Base-by-base conservation (phyloP, 2,329 filamentous ascomycete species). In the Ophiosphaerella herpotricha region DNA sequence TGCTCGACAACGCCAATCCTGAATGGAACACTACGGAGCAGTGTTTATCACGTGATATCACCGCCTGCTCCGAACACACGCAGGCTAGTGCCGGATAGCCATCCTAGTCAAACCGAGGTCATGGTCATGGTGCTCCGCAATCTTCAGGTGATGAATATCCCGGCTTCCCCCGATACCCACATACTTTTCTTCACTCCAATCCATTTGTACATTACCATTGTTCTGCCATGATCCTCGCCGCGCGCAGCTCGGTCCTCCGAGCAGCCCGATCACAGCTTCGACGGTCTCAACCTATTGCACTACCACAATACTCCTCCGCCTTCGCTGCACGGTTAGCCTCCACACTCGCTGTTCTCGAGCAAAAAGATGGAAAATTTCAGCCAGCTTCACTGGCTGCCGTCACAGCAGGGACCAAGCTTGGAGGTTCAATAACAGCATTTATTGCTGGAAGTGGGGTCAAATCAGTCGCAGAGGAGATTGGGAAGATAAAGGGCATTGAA, bases 331-430 rank as follows among this genome's bases (percentile, higher is more conserved):
- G 89, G 64, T 79, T 96, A 54, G 82, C 95, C 51, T 97, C 92
- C 43, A 94, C 92, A 32, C 83, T 99, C 48, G 93, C 93, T 39
- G 80, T 99, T 46, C 84, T 99, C 55, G 94, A 99, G 77, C 94
- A 97, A 77, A 86, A 87, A 66, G 89, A 96, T 66, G 94, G 94
- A 55, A 87, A 91, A 77, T 83, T 99, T 59, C 91, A 90, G 70
- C 77, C 82, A 54, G 87, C 89, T 18, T 97, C 92, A 5, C 79
- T 97, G 48, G 90, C 90, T 67, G 88, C 91, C 38, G 83, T 97
- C 51, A 89, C 90, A 7, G 94, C 94, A 7, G 93, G 91, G 16
- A 83, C 88, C 74, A 92, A 92, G 74, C 77, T 97, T 7, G 93
- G 93, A 48, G 93, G 92, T 4, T 78, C 88, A 5, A 81, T 99